Evolutionary conservation across 148 eudicot species (phyloP).

Genomic region (Rhododendron williamsianum): DNA sequence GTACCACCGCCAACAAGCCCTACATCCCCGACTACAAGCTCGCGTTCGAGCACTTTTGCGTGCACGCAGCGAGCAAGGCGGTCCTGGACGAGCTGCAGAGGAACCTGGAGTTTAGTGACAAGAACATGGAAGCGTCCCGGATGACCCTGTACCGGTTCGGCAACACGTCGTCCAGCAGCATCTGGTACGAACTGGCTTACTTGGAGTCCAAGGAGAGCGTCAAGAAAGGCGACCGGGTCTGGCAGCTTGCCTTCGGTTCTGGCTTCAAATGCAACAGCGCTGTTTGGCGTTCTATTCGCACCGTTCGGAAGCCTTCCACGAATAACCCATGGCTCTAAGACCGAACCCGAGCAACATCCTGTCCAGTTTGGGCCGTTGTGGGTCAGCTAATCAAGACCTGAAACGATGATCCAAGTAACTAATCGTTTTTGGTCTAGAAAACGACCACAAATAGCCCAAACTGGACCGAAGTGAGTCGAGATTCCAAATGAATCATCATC

Average conservation of each 20-base stretch:
- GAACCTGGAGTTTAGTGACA: constrained; percentile 72
- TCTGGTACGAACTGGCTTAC: constrained; percentile 88
- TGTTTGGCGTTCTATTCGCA: constrained; percentile 71
- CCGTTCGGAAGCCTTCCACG: constrained; percentile 35
- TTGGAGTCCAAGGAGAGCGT: constrained; percentile 71
- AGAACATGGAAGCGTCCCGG: constrained; percentile 74
- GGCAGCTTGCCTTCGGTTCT: constrained; percentile 89
- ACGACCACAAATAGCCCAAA: background rate
- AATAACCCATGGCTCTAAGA: constrained; percentile 62
- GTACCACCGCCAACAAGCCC: constrained; percentile 24
- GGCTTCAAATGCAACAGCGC: constrained; percentile 88
- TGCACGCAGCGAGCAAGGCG: constrained; percentile 76
- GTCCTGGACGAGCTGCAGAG: constrained; percentile 78
- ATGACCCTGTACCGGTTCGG: constrained; percentile 77
- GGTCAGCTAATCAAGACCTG: background rate
- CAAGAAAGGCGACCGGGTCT: constrained; percentile 65
- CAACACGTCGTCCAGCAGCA: constrained; percentile 89
- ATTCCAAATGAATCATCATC: too few relatives aligned
- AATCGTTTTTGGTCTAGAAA: background rate
- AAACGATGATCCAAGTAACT: background rate
- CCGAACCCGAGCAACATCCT: too few relatives aligned
- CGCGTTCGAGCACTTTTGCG: constrained; percentile 91
- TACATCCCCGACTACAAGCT: constrained; percentile 96
- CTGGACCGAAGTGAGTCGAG: background rate
- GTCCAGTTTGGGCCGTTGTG: background rate